Evolutionary conservation across 257 asterid genomes (phyloP).

Genomic region (Penstemon davidsonii): DNA sequence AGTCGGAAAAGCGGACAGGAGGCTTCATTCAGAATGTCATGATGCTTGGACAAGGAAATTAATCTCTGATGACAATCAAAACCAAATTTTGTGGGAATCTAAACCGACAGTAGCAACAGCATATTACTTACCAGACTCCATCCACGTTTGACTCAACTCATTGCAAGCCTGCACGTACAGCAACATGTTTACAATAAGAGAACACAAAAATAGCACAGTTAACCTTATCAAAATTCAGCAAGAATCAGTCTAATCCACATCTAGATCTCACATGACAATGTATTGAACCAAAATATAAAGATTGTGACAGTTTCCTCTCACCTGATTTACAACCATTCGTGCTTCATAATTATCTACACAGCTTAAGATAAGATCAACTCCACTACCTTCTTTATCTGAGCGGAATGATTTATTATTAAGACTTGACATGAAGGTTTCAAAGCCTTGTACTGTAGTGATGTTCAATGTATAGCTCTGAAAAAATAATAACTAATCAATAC

Average conservation of each 20-base stretch:
- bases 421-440: slow-evolving; percentile 88
- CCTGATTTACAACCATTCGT: slow-evolving; percentile 99
- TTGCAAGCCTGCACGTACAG: slow-evolving; percentile 81
- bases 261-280: slow-evolving; percentile 15
- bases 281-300: slow-evolving; percentile 15
- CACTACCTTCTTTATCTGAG: slow-evolving; percentile 70
- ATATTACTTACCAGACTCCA: slow-evolving; percentile 79
- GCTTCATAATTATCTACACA: slow-evolving; percentile 99
- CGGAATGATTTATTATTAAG: slow-evolving; percentile 68
- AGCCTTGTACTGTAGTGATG: slow-evolving; percentile 92
- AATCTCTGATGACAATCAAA: background rate
- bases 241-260: slow-evolving; percentile 4
- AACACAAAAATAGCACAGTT: slow-evolving; percentile 1
- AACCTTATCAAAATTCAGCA: slow-evolving; percentile 16
- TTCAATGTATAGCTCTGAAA: slow-evolving; percentile 92
- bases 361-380: slow-evolving; percentile 92
- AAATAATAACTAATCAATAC: slow-evolving; percentile 27
- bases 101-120: slow-evolving; percentile 20
- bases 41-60: slow-evolving; percentile 14
- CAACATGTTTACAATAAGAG: slow-evolving; percentile 18
- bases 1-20: background rate
- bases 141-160: slow-evolving; percentile 92
- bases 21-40: background rate
- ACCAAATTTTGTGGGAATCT: background rate
- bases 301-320: slow-evolving; percentile 27